Evolutionary conservation across 371 early-diverging fungal genomes (phyloP), one percentile per base, ranked within the genome.

Genomic region (Sanchytrium tribonematis): DNA sequence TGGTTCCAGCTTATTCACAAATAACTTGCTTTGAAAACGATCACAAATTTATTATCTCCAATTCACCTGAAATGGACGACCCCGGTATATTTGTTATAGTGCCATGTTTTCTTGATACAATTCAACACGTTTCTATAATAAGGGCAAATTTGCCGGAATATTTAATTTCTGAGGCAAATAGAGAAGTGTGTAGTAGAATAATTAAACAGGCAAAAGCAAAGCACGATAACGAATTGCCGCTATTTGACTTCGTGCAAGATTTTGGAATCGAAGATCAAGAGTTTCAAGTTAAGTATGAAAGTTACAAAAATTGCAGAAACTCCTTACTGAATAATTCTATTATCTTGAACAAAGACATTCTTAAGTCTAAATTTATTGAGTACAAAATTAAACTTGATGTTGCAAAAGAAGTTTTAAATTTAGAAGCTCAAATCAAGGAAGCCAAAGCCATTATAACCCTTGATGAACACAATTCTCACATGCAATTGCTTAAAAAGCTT

Each of bases 381-480:
- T 69, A 72, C 67, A 93, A 93, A 74, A 72, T 77, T 1, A 71
- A 74, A 1, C 74, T 87, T 69, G 77, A 78, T 31, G 30, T 78
- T 0, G 70, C 66, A 1, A 75, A 75, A 66, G 79, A 83, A 70
- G 82, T 89, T 71, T 85, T 84, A 71, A 77, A 76, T 0, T 66
- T 84, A 30, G 86, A 84, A 72, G 83, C 82, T 71, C 80, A 84
- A 74, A 84, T 94, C 30, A 75, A 80, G 12, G 84, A 84, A 28
- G 86, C 92, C 16, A 84, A 87, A 68, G 79, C 86, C 1, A 86
- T 93, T 68, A 80, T 90, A 1, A 92, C 93, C 71, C 74, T 95
- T 73, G 93, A 93, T 68, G 97, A 97, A 75, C 83, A 94, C 66
- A 91, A 90, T 74, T 82, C 85, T 69, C 81, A 94, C 69, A 86